A percentile compares a stretch with the other conserved stretches of the same genome.
These are phyloP conservation scores for Creolimax fragrantissima DNA, from an alignment of 78 protist species.

Conservation along the genomic window DNA sequence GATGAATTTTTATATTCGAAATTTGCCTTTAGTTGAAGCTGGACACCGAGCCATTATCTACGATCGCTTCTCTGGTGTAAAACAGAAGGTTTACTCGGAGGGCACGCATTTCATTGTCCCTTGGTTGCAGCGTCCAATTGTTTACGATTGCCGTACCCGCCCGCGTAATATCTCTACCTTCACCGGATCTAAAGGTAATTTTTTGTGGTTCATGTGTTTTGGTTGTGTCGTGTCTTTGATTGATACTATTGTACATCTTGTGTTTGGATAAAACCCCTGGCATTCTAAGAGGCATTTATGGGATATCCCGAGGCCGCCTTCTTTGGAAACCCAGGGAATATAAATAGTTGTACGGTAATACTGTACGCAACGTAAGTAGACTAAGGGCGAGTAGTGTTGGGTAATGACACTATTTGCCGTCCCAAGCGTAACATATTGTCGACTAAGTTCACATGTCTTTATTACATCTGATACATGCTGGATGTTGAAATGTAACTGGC, in stretches of 20 bases:
- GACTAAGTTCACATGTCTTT: too few species aligned
- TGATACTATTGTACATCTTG: neutral
- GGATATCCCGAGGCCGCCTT: neutral
- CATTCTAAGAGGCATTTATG: neutral
- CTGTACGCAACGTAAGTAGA: too few species aligned
- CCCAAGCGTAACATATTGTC: too few species aligned
- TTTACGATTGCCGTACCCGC: slow-evolving; percentile 69
- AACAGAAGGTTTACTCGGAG: slow-evolving; percentile 42
- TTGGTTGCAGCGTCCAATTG: slow-evolving; percentile 65
- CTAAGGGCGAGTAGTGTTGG: too few species aligned
- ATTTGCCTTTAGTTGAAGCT: slow-evolving; percentile 74
- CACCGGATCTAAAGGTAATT: slow-evolving; percentile 74
- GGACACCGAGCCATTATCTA: slow-evolving; percentile 76
- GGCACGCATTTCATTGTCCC: slow-evolving; percentile 72
- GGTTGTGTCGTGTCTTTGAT: neutral
- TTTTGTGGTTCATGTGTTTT: neutral
- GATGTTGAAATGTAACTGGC: too few species aligned
- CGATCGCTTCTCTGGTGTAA: slow-evolving; percentile 59
- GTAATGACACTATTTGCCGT: too few species aligned
- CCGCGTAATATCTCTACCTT: slow-evolving; percentile 62
- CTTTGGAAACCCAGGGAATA: neutral
- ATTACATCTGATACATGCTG: too few species aligned
- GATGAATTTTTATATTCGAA: too few species aligned
- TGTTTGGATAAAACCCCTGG: neutral
- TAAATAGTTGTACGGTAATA: too few species aligned